phyloP scores from a whole-genome alignment of 805 yeast genomes.

The Ogataea chonburiensis region DNA sequence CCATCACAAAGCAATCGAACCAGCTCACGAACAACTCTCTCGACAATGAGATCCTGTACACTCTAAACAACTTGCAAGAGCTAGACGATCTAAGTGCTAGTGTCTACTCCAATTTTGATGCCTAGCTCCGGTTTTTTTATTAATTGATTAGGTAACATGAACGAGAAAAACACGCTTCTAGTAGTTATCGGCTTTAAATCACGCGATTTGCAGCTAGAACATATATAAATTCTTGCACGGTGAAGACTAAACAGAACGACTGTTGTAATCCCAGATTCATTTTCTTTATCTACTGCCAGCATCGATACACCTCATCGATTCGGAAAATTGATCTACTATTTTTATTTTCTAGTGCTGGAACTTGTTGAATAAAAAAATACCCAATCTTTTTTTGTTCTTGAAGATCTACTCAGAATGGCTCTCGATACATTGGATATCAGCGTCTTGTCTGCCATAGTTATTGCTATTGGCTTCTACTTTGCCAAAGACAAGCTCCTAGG shows the following conservation, averaged over 20 bases:
- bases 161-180: slow-evolving; percentile 2
- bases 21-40: slow-evolving; percentile 31
- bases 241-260: too few relatives aligned
- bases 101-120: slow-evolving; percentile 74
- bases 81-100: slow-evolving; percentile 87
- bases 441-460: slow-evolving; percentile 61
- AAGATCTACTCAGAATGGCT: slow-evolving; percentile 42
- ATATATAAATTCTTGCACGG: slow-evolving; percentile 1
- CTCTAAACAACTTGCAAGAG: slow-evolving; percentile 54
- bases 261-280: too few relatives aligned
- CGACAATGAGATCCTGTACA: slow-evolving; percentile 32
- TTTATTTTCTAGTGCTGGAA: slow-evolving; percentile 14
- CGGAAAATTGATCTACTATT: slow-evolving; percentile 4
- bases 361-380: slow-evolving; percentile 5
- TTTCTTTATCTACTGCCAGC: neutral
- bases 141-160: slow-evolving; percentile 8
- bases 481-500: slow-evolving; percentile 60
- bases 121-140: slow-evolving; percentile 9
- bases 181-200: slow-evolving; percentile 16
- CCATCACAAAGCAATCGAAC: slow-evolving; percentile 61
- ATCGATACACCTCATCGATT: too few relatives aligned
- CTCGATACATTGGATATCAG: slow-evolving; percentile 71
- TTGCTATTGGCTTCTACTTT: slow-evolving; percentile 66
- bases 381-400: slow-evolving; percentile 1
- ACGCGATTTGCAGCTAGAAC: slow-evolving; percentile 4